These are phyloP conservation scores for Colletotrichum melonis DNA, from an alignment of 2,329 filamentous ascomycete genomes.

Conservation along the genomic window DNA sequence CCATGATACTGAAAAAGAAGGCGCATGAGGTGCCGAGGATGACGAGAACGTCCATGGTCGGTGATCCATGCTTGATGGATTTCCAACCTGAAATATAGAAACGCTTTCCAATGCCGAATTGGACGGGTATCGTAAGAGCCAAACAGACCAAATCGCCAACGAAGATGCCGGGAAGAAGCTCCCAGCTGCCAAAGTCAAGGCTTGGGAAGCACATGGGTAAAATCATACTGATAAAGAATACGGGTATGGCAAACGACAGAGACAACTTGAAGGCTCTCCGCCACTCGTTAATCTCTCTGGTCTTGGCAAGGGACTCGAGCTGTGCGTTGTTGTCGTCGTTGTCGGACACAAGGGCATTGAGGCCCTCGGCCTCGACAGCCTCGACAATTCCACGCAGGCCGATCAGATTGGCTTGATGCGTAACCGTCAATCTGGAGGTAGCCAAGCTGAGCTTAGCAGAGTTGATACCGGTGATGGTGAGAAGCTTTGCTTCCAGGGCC, in stretches of 20 bases:
- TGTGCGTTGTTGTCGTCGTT: slow-evolving; percentile 97
- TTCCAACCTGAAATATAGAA: slow-evolving; percentile 97
- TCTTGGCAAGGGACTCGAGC: slow-evolving; percentile 94
- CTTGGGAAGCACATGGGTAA: slow-evolving; percentile 85
- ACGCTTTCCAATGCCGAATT: slow-evolving; percentile 94
- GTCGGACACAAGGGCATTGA: slow-evolving; percentile 90
- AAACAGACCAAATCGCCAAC: slow-evolving; percentile 90
- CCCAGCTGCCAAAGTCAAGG: slow-evolving; percentile 80
- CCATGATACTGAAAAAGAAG: slow-evolving; percentile 92
- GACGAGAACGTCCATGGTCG: slow-evolving; percentile 98
- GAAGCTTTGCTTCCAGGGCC: slow-evolving; percentile 76
- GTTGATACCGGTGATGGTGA: slow-evolving; percentile 75
- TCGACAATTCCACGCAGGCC: slow-evolving; percentile 88
- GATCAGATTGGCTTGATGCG: slow-evolving; percentile 76
- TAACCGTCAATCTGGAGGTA: slow-evolving; percentile 79
- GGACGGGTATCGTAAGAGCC: slow-evolving; percentile 87
- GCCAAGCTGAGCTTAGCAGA: slow-evolving; percentile 79
- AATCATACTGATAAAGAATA: slow-evolving; percentile 93
- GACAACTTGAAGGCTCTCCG: slow-evolving; percentile 82
- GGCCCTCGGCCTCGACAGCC: slow-evolving; percentile 81
- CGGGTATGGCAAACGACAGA: slow-evolving; percentile 84
- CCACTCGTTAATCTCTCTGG: slow-evolving; percentile 96
- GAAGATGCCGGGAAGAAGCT: slow-evolving; percentile 80
- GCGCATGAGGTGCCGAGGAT: slow-evolving; percentile 93
- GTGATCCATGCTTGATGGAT: slow-evolving; percentile 87